Conservation (phyloP, 306 rosid genomes). For the Rosa rugosa region DNA sequence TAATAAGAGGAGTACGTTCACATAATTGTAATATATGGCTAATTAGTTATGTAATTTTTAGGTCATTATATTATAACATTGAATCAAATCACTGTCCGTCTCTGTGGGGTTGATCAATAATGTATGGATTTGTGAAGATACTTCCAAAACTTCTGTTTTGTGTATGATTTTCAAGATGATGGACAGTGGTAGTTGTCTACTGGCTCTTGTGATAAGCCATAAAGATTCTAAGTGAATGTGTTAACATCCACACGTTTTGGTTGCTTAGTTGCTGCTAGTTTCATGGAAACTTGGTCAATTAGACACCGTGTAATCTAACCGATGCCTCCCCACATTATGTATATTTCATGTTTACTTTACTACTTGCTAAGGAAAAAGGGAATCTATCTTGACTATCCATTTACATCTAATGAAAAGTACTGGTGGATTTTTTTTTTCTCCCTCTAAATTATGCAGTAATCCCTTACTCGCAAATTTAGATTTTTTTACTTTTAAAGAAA, state of each 20-base stretch:
- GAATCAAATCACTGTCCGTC: background rate
- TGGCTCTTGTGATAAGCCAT: background rate
- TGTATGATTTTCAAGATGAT: background rate
- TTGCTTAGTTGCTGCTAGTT: background rate
- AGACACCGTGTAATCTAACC: constrained; percentile 13
- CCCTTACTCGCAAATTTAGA: background rate
- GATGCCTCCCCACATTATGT: background rate
- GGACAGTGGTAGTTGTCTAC: constrained; percentile 9
- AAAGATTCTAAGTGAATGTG: constrained; percentile 7
- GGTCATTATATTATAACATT: background rate
- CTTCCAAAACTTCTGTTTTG: background rate
- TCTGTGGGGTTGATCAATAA: background rate
- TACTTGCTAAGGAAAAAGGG: background rate
- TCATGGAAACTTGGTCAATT: constrained; percentile 13
- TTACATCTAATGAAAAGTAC: background rate
- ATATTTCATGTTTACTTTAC: background rate
- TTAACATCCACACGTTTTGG: constrained; percentile 16
- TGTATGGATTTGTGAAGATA: background rate
- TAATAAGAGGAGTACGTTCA: background rate
- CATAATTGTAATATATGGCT: background rate
- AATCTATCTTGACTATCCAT: background rate
- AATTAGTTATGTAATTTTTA: background rate
- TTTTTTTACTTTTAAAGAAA: background rate
- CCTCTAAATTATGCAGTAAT: background rate
- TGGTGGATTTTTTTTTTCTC: background rate